Base-by-base conservation (phyloP, 768 basidiomycete species). In the Pisolithus orientalis region DNA sequence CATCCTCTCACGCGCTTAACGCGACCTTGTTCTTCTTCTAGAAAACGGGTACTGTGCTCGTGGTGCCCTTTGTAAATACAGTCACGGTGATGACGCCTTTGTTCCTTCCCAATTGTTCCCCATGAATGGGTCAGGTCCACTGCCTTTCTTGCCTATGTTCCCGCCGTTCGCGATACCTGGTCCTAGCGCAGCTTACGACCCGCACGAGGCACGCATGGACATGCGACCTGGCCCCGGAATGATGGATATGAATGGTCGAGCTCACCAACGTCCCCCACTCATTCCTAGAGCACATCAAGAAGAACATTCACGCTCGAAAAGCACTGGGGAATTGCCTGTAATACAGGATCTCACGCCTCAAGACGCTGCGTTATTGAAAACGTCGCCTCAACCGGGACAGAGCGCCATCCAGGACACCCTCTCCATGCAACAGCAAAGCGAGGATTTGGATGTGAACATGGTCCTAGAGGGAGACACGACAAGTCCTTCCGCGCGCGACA, bases 11-110 rank as follows among this genome's bases (percentile, higher is more conserved):
- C 39, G 48, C 42, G 50, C 53, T 51, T 53, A 13, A 34, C 25
- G 40, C 25, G 55, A 56, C 49, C 49, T 51, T 17, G 51, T 43
- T 54, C 8, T 47, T 7, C 58, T 10, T 10, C 31, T 14, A 97
- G 94, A 94, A 64, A 84, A 84, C 53, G 94, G 94, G 1, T 96
- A 85, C 70, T 98, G 94, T 60, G 81, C 89, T 39, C 83, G 93
- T 31, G 94, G 94, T 44, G 84, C 80, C 17, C 78, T 79, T 54
- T 98, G 94, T 77, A 93, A 91, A 64, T 97, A 83, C 69, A 92
- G 89, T 54, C 94, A 98, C 60, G 92, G 90, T 37, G 90, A 91
- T 1, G 90, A 94, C 63, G 88, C 90, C 29, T 82, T 90, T 47
- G 73, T 89, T 8, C 90, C 87, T 0, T 80, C 78, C 0, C 84